phyloP scores from a whole-genome alignment of 495 filamentous ascomycete species.

The Tuber borchii region DNA sequence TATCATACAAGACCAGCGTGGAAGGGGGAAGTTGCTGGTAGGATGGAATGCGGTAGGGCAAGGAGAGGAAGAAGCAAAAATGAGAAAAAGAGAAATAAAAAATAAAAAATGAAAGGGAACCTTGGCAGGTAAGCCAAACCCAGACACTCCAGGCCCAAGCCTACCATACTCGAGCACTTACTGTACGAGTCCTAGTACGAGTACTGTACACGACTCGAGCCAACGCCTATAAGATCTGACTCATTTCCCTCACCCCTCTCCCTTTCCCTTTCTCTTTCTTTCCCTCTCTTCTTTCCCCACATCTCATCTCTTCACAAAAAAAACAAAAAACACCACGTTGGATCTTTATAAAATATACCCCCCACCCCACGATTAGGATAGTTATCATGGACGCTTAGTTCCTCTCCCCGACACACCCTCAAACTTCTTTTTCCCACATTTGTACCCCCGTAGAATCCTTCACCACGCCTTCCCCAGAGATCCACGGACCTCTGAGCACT shows the following conservation, averaged over 20 bases:
- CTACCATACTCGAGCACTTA: too few species aligned
- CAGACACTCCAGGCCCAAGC: neutral
- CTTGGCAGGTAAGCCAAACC: neutral
- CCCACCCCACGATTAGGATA: conserved; percentile 7
- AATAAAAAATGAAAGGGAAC: neutral
- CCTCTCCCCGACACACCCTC: conserved; percentile 7
- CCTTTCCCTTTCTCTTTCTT: conserved; percentile 11
- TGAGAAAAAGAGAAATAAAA: neutral
- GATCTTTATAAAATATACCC: conserved; percentile 12
- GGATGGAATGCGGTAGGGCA: too few species aligned
- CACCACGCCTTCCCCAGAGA: conserved; percentile 42
- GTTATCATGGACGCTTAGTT: conserved; percentile 41
- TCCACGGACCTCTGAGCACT: conserved; percentile 41
- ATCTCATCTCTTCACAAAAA: conserved; percentile 7
- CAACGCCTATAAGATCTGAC: conserved; percentile 39
- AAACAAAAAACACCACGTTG: conserved; percentile 10
- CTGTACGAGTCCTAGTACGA: too few species aligned
- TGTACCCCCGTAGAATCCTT: conserved; percentile 27
- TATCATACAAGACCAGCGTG: too few species aligned
- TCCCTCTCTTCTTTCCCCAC: conserved; percentile 17
- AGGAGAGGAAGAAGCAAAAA: neutral
- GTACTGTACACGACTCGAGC: neutral
- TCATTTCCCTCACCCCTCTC: conserved; percentile 33
- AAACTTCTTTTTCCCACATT: conserved; percentile 22
- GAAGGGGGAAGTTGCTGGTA: neutral